Base-by-base conservation (phyloP, 192 early-diverging fungal species). In the Coemansia sp. region DNA sequence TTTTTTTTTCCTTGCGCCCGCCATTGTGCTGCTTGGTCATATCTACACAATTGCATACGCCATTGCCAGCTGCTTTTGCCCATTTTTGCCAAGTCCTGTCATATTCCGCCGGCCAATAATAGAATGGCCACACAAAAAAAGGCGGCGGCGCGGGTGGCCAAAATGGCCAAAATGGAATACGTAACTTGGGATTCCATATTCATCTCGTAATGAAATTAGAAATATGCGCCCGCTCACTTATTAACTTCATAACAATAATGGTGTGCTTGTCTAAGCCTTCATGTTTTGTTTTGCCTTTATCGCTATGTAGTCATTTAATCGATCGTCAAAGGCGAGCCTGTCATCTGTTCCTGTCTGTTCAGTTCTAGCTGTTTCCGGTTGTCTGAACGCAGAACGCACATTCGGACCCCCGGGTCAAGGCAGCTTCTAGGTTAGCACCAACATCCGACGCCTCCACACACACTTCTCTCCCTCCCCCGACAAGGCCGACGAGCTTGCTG, bases 131-230 rank as follows among this genome's bases (percentile, higher is more conserved):
- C 64, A 67, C 40, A 44, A 75, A 64, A 43, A 44, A 67, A 53
- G 43, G 69, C 44, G 50, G 57, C 52, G 27, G 53, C 70, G 27
- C 36, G 60, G 40, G 69, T 29, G 62, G 64, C 61, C 24, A 52
- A 40, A 65, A 44, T 36, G 52, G 40, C 62, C 40, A 64, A 52
- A 66, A 53, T 69, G 62, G 61, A 68, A 71, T 70, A 62, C 69
- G 80, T 77, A 77, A 82, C 74, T 66, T 50, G 65, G 62, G 71
- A 81, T 71, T 67, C 53, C 66, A 58, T 72, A 76, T 77, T 82
- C 75, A 76, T 74, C 69, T 38, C 53, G 74, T 82, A 82, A 82
- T 82, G 80, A 82, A 82, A 75, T 65, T 62, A 66, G 36, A 61
- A 58, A 34, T 46, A 74, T 62, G 66, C 62, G 65, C 66, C 62